Evolutionary conservation across 352 stramenopile genomes (phyloP).

Genomic region (Aphanomyces invadans): DNA sequence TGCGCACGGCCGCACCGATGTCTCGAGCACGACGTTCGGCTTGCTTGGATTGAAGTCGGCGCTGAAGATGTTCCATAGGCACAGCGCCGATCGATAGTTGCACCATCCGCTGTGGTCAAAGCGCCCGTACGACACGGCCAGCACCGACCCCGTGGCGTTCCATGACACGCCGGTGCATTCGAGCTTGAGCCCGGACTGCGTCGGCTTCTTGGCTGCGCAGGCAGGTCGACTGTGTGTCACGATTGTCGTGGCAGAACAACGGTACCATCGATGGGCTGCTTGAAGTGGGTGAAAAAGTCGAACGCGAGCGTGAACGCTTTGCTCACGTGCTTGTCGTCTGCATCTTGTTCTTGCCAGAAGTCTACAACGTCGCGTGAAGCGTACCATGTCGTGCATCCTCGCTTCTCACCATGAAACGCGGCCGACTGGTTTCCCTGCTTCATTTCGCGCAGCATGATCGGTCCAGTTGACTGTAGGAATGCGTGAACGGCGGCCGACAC

Average conservation of each 20-base stretch:
- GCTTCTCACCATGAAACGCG: constrained; percentile 48
- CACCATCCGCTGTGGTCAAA: constrained; percentile 84
- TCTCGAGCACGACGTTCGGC: constrained; percentile 66
- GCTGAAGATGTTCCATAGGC: constrained; percentile 81
- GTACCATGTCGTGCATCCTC: too few species aligned
- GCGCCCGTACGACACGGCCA: constrained; percentile 76
- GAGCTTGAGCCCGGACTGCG: constrained; percentile 36
- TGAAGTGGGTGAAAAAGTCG: constrained; percentile 66
- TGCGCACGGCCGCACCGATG: constrained; percentile 54
- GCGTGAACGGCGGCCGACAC: constrained; percentile 30
- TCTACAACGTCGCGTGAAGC: too few species aligned
- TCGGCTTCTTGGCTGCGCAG: constrained; percentile 24
- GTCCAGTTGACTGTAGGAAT: constrained; percentile 40
- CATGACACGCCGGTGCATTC: constrained; percentile 82
- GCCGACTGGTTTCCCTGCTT: constrained; percentile 34
- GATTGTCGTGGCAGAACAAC: constrained; percentile 5
- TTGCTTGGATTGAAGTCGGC: constrained; percentile 57
- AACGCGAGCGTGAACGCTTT: constrained; percentile 61
- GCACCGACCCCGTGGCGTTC: constrained; percentile 75
- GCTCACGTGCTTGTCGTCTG: constrained; percentile 49
- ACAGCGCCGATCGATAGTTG: constrained; percentile 78
- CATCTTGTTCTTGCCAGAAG: constrained; percentile 51
- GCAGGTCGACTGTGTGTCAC: neutral
- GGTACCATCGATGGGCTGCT: constrained; percentile 26
- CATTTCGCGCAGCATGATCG: constrained; percentile 62